A percentile compares a stretch with the other conserved stretches of the same genome.
Conservation (phyloP, 73 alveolate species). For the Effrenium voratum region DNA sequence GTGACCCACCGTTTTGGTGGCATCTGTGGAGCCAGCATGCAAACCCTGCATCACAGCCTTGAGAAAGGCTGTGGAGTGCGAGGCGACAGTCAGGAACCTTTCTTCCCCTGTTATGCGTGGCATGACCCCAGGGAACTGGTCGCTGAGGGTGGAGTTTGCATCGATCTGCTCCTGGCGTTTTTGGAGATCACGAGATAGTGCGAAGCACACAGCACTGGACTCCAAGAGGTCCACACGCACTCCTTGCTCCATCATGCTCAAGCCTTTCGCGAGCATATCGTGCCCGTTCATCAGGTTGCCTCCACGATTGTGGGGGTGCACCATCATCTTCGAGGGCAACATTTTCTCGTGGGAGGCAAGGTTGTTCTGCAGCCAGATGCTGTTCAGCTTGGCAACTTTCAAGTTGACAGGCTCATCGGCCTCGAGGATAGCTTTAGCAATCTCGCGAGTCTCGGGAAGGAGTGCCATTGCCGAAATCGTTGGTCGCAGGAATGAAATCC, state of each 20-base stretch:
- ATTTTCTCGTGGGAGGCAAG: too few relatives aligned
- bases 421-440: too few relatives aligned
- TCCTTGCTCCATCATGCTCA: background rate
- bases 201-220: background rate
- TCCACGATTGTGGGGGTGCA: constrained; percentile 40
- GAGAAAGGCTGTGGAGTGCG: too few relatives aligned
- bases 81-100: background rate
- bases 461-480: too few relatives aligned
- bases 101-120: background rate
- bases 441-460: too few relatives aligned
- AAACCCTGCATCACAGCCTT: too few relatives aligned
- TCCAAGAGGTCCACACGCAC: background rate
- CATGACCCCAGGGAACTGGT: background rate
- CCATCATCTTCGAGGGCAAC: background rate
- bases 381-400: too few relatives aligned
- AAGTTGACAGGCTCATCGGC: too few relatives aligned
- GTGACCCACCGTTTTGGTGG: too few relatives aligned
- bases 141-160: background rate
- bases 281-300: background rate
- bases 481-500: too few relatives aligned
- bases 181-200: background rate
- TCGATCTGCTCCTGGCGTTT: background rate
- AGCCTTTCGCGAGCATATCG: background rate
- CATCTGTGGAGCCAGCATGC: too few relatives aligned
- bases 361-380: too few relatives aligned